These are phyloP conservation scores for Colletotrichum siamense DNA, from an alignment of 2,329 filamentous ascomycete genomes.

Conservation along the genomic window DNA sequence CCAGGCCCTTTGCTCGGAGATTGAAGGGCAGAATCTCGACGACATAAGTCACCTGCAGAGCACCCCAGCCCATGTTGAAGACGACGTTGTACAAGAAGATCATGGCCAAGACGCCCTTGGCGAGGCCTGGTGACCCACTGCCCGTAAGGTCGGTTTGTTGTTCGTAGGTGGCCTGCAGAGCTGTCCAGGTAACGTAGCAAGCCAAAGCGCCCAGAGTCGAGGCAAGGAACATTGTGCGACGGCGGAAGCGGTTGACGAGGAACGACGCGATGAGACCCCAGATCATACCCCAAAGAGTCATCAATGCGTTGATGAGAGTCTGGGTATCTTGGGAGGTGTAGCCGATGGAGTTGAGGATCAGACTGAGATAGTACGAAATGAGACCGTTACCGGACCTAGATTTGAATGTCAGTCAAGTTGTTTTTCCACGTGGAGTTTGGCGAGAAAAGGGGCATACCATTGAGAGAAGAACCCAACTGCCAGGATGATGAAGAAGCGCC, in stretches of 20 bases:
- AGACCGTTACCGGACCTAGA: slow-evolving; percentile 35
- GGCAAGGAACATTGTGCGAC: slow-evolving; percentile 26
- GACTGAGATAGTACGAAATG: slow-evolving; percentile 42
- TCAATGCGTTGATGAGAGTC: slow-evolving; percentile 35
- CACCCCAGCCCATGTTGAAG: slow-evolving; percentile 42
- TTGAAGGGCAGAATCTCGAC: slow-evolving; percentile 49
- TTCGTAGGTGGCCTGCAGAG: slow-evolving; percentile 20
- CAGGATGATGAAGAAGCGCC: slow-evolving; percentile 49
- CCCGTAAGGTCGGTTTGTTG: slow-evolving; percentile 24
- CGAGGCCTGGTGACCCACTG: slow-evolving; percentile 2
- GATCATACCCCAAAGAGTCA: slow-evolving; percentile 22
- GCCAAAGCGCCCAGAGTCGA: slow-evolving; percentile 35
- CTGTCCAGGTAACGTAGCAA: slow-evolving; percentile 23
- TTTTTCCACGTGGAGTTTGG: background rate
- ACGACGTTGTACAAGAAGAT: slow-evolving; percentile 37
- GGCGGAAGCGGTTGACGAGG: slow-evolving; percentile 28
- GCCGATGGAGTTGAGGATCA: slow-evolving; percentile 39
- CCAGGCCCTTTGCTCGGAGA: slow-evolving; percentile 35
- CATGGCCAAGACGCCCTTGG: slow-evolving; percentile 33
- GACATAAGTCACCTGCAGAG: slow-evolving; percentile 46
- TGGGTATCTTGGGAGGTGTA: slow-evolving; percentile 28
- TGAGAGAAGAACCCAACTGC: slow-evolving; percentile 55
- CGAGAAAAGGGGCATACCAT: slow-evolving; percentile 7
- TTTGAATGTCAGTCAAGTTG: slow-evolving; percentile 27
- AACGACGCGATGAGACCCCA: slow-evolving; percentile 32